Evolutionary conservation across 2,329 filamentous ascomycete species (phyloP).

Genomic region (Colletotrichum higginsianum): DNA sequence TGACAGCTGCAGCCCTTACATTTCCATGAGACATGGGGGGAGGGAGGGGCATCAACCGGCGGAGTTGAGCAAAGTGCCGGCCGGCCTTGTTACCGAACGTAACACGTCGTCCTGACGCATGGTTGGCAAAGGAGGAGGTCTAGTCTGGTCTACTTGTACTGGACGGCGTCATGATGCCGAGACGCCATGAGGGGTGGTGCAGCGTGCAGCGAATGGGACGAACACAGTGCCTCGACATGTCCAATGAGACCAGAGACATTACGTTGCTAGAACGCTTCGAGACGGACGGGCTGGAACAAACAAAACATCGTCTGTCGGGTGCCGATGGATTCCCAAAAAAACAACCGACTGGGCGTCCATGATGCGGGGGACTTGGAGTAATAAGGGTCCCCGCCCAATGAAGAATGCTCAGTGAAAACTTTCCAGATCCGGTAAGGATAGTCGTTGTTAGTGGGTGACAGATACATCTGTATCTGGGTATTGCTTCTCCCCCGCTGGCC

Average conservation of each 20-base stretch:
- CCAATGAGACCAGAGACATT: neutral
- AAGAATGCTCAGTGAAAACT: slow-evolving; percentile 21
- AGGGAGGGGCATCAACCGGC: neutral
- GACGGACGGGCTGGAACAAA: neutral
- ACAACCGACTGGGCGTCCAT: neutral
- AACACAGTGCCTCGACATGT: slow-evolving; percentile 9
- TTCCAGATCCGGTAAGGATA: slow-evolving; percentile 19
- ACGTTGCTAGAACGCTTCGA: neutral
- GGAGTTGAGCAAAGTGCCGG: neutral
- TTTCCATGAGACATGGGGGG: neutral
- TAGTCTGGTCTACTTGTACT: neutral
- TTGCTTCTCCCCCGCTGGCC: neutral
- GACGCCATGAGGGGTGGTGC: neutral
- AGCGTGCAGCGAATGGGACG: slow-evolving; percentile 24
- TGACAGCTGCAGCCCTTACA: neutral
- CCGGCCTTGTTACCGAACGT: neutral
- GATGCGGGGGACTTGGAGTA: slow-evolving; percentile 4
- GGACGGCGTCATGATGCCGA: slow-evolving; percentile 1
- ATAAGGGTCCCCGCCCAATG: neutral
- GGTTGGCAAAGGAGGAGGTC: neutral
- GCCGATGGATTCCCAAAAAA: slow-evolving; percentile 8
- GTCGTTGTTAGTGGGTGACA: neutral
- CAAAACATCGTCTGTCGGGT: neutral
- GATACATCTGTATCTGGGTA: neutral
- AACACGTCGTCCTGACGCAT: neutral